Base-by-base conservation (phyloP, 2,329 filamentous ascomycete genomes). In the Phaeoacremonium minimum region DNA sequence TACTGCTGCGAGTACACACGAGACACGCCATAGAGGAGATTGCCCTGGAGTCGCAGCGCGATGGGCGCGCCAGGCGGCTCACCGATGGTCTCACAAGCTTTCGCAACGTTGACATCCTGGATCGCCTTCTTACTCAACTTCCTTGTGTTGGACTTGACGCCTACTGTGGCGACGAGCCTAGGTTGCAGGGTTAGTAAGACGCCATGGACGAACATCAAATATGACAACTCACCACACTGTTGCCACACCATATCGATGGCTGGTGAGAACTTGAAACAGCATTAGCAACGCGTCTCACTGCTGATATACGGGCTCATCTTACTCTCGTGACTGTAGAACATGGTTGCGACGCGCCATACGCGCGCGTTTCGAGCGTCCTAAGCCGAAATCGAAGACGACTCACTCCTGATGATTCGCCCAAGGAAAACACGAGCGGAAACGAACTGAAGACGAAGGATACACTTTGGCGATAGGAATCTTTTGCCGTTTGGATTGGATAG, bases 291-390 rank as follows among this genome's bases (percentile, higher is more conserved):
- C 15, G 8, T 15, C 48, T 66, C 30, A 63, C 53, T 11, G 26
- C 15, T 4, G 1, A 6, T 11, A 8, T 18, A 9, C 12, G 15
- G 9, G 14, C 15, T 5, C 22, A n/a, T 63, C 82, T 56, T 69
- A 93, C 91, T 87, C 64, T 96, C 90, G 65, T 95, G 87, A 51
- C 87, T 94, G 67, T 95, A 97, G 58, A 96, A 96, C 90, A 96
- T 96, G 49, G 22, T 58, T 26, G n/a, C 22, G n/a, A n/a, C n/a
- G n/a, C n/a, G n/a, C n/a, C n/a, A n/a, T n/a, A n/a, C n/a, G n/a
- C n/a, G n/a, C n/a, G n/a, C n/a, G n/a, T n/a, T n/a, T n/a, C n/a
- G n/a, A n/a, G n/a, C n/a, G n/a, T n/a, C n/a, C n/a, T n/a, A n/a
- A n/a, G n/a, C n/a, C n/a, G n/a, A n/a, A n/a, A n/a, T n/a, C n/a